phyloP scores from a whole-genome alignment of 139 green algal genomes.

The Spirogloea muscicola region DNA sequence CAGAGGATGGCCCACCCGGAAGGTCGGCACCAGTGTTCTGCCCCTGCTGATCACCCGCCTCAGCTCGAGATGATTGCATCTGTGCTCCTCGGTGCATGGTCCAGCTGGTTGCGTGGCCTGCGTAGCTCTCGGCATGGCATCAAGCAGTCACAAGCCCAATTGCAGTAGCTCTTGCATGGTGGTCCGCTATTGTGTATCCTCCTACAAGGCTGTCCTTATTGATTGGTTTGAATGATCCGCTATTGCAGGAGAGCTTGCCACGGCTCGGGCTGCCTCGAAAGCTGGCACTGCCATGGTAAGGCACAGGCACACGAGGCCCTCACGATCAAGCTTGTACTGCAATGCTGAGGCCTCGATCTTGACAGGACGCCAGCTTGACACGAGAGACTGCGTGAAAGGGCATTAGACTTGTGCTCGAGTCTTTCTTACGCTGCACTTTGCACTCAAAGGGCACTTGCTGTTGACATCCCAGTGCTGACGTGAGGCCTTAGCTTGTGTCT shows the following conservation, averaged over 20 bases:
- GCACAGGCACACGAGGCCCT: too few species aligned
- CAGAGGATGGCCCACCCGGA: constrained; percentile 70
- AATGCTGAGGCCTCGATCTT: too few species aligned
- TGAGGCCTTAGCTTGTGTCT: too few species aligned
- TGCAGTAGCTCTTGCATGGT: neutral
- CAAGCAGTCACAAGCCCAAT: neutral
- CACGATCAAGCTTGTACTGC: too few species aligned
- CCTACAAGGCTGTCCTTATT: too few species aligned
- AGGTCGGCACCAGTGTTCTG: constrained; percentile 17
- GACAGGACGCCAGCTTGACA: too few species aligned
- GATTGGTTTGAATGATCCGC: neutral
- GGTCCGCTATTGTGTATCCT: neutral
- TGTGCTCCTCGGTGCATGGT: neutral
- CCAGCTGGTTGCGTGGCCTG: neutral
- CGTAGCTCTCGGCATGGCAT: neutral
- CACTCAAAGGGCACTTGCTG: too few species aligned
- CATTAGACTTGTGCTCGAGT: too few species aligned
- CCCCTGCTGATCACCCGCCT: neutral
- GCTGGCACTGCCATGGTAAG: constrained; percentile 44
- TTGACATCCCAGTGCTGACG: too few species aligned
- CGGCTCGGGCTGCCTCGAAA: constrained; percentile 29
- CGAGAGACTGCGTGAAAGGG: too few species aligned
- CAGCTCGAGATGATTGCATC: neutral
- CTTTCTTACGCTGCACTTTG: too few species aligned
- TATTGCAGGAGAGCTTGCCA: constrained; percentile 47